A percentile compares a stretch with the other conserved stretches of the same genome.
phyloP scores from a whole-genome alignment of 108 stramenopile species.

The Pelagomonas calceolata region DNA sequence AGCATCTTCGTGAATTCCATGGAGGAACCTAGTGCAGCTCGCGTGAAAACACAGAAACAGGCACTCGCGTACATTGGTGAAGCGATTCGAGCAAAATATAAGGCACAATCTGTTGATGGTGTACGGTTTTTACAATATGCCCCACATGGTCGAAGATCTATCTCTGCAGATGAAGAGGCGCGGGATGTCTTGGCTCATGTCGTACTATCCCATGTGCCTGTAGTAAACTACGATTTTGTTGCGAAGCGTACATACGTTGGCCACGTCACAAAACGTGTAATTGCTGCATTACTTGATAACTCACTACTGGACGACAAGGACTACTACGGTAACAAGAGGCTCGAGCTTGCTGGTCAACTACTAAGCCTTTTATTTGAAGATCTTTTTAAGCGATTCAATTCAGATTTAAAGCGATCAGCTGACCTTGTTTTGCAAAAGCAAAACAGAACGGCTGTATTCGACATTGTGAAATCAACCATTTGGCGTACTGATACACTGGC shows the following conservation, averaged over 20 bases:
- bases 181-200: constrained; percentile 86
- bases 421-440: constrained; percentile 88
- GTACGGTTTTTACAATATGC: background rate
- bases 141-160: constrained; percentile 10
- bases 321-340: constrained; percentile 95
- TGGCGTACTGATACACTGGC: constrained; percentile 79
- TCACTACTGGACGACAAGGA: constrained; percentile 85
- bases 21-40: constrained; percentile 71
- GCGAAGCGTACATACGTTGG: constrained; percentile 83
- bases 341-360: constrained; percentile 93
- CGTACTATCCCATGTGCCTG: constrained; percentile 87
- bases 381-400: constrained; percentile 93
- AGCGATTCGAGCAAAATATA: constrained; percentile 70
- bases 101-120: constrained; percentile 14
- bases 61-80: constrained; percentile 79
- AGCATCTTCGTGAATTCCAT: constrained; percentile 74
- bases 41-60: constrained; percentile 79
- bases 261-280: constrained; percentile 79
- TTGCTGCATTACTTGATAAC: constrained; percentile 75
- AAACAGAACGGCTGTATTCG: constrained; percentile 83
- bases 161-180: constrained; percentile 77
- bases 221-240: constrained; percentile 73
- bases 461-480: constrained; percentile 71
- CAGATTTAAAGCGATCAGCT: constrained; percentile 79
- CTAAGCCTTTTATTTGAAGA: constrained; percentile 91